These are phyloP conservation scores for Zoysia japonica DNA, from an alignment of 176 grass and related monocot genomes.

Conservation along the genomic window DNA sequence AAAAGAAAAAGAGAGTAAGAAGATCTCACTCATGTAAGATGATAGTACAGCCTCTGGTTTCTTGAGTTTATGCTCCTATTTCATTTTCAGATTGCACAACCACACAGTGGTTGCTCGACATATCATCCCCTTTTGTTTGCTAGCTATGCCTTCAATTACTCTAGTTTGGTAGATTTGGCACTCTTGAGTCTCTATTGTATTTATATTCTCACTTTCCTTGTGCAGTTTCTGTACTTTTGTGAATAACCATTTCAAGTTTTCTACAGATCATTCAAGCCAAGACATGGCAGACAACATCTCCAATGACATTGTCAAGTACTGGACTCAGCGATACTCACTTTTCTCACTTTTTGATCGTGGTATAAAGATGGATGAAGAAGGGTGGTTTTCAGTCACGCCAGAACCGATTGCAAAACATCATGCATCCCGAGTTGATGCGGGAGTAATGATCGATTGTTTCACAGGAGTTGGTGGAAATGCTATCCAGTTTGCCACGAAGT, in stretches of 20 bases:
- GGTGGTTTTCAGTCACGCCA: conserved; percentile 98
- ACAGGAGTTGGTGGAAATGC: conserved; percentile 90
- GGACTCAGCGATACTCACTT: conserved; percentile 82
- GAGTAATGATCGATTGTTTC: conserved; percentile 80
- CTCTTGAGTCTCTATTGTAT: neutral
- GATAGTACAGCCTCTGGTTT: conserved; percentile 43
- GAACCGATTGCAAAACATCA: conserved; percentile 91
- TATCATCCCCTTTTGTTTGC: conserved; percentile 16
- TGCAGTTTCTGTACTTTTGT: conserved; percentile 22
- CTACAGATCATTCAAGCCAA: conserved; percentile 46
- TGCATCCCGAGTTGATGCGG: conserved; percentile 61
- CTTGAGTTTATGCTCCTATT: conserved; percentile 27
- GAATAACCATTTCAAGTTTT: conserved; percentile 29
- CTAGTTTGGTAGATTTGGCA: neutral
- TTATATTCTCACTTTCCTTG: conserved; percentile 10
- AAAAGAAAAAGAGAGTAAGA: conserved; percentile 82
- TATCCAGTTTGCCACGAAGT: conserved; percentile 94
- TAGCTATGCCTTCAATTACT: neutral
- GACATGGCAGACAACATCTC: conserved; percentile 39
- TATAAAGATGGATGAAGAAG: conserved; percentile 97
- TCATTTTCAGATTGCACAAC: conserved; percentile 26
- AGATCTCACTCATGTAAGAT: conserved; percentile 69
- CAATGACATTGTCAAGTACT: conserved; percentile 75
- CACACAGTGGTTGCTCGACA: neutral
- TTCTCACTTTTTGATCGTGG: conserved; percentile 89